Evolutionary conservation across 2,329 filamentous ascomycete genomes (phyloP).

Genomic region (Sclerotinia spermophila): DNA sequence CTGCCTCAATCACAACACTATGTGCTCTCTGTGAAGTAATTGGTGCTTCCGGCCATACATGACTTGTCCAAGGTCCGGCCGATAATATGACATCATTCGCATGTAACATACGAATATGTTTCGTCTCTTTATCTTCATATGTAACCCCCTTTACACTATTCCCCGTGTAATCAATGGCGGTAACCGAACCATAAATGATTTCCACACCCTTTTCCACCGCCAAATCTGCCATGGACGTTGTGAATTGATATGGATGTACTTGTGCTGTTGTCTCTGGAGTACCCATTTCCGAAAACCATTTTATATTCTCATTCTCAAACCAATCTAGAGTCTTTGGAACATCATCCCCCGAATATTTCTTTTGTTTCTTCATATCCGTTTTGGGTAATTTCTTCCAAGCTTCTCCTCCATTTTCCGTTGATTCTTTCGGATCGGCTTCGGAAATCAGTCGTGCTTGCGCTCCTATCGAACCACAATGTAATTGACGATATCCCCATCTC

Average conservation of each 20-base stretch:
- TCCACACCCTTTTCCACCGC: conserved; percentile 67
- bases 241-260: conserved; percentile 90
- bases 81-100: conserved; percentile 45
- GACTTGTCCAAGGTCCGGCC: conserved; percentile 60
- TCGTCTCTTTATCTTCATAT: conserved; percentile 52
- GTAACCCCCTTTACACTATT: conserved; percentile 66
- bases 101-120: conserved; percentile 46
- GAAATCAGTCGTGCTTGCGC: conserved; percentile 28
- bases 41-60: conserved; percentile 54
- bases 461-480: conserved; percentile 61
- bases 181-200: conserved; percentile 67
- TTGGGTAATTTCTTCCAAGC: conserved; percentile 62
- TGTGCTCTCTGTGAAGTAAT: conserved; percentile 59
- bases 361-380: conserved; percentile 45
- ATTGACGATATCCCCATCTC: conserved; percentile 80
- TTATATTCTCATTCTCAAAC: conserved; percentile 66
- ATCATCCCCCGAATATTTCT: conserved; percentile 50
- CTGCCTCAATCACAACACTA: conserved; percentile 60
- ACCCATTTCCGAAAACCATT: conserved; percentile 79
- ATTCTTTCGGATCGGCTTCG: neutral
- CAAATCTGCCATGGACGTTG: conserved; percentile 74
- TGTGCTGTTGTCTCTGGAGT: conserved; percentile 79
- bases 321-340: conserved; percentile 81
- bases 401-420: conserved; percentile 8
- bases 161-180: conserved; percentile 56